Evolutionary conservation across 306 rosid genomes (phyloP), one percentile per base, ranked within the genome.

Genomic region (Prunus dulcis): DNA sequence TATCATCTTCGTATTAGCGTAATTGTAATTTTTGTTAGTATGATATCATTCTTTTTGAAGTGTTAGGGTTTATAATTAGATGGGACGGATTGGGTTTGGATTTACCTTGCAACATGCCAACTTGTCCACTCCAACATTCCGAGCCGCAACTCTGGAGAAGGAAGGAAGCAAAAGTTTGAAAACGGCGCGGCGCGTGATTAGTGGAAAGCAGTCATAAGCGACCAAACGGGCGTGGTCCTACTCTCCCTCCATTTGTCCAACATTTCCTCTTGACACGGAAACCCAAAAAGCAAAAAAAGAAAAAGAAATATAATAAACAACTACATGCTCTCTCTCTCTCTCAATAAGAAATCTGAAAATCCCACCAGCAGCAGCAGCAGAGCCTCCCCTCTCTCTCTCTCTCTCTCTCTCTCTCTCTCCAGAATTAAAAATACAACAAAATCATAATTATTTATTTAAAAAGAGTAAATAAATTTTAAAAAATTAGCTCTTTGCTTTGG

Each of bases 131-230:
- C 41, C 2, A 7, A 38, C 43, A 7, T 2, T 7, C 9, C 43
- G 43, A 38, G 43, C 43, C 9, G 5, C 43, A 6, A 38, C 43
- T 7, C 9, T 6, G 0, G 43, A 38, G 43, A 6, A 38, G 43
- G 43, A 38, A 38, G 41, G 41, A 34, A 6, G 57, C 7, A 52
- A 52, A 5, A 52, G 19, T 52, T 18, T 18, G 22, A 17, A 52
- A 3, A 4, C n/a, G 19, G 53, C 53, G 53, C n/a, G n/a, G 78
- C 78, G 78, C 30, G 71, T 63, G 57, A 25, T 58, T n/a, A 47
- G 25, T 19, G 5, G 28, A 12, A 3, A 49, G 62, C 62, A 56
- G 62, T 10, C 62, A 20, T 20, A 53, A 18, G 51, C 62, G 18
- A 50, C 47, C 68, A 18, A 69, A 58, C 18, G 13, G 56, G 55